Conservation (phyloP, 306 rosid species). For the Begonia fuchsioides region DNA sequence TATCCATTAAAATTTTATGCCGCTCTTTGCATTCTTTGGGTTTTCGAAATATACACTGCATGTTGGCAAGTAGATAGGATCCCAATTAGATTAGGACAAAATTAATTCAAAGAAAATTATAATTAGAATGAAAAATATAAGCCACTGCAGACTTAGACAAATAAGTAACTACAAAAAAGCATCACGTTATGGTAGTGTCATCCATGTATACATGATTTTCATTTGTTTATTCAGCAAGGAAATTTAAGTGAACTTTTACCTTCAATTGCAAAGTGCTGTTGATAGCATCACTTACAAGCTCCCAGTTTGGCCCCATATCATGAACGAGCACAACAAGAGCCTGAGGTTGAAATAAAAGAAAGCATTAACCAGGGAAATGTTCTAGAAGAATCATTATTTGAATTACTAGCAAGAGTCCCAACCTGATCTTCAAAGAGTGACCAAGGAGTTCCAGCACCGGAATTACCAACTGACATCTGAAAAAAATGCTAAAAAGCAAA, state of each 20-base stretch:
- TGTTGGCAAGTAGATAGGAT: constrained; percentile 10
- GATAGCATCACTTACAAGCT: constrained; percentile 88
- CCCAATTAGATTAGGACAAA: background rate
- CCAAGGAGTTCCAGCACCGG: constrained; percentile 88
- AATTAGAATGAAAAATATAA: background rate
- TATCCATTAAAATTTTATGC: constrained; percentile 84
- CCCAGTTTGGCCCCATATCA: constrained; percentile 99
- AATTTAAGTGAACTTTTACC: constrained; percentile 23
- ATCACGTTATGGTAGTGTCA: too few relatives aligned
- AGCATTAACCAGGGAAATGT: constrained; percentile 5
- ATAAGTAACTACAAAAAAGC: too few relatives aligned
- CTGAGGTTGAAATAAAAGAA: constrained; percentile 11
- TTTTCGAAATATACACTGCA: constrained; percentile 76
- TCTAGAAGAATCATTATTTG: background rate
- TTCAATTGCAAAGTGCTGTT: constrained; percentile 77
- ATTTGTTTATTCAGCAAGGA: too few relatives aligned
- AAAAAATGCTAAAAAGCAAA: constrained; percentile 7
- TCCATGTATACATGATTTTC: too few relatives aligned
- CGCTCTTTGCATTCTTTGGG: constrained; percentile 97
- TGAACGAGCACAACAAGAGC: constrained; percentile 98
- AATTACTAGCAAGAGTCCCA: background rate
- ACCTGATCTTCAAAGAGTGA: constrained; percentile 94
- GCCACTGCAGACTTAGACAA: background rate
- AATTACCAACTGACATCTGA: constrained; percentile 61
- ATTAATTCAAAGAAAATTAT: background rate